These are phyloP conservation scores for Metarhizium brunneum DNA, from an alignment of 2,329 filamentous ascomycete genomes.

Conservation along the genomic window DNA sequence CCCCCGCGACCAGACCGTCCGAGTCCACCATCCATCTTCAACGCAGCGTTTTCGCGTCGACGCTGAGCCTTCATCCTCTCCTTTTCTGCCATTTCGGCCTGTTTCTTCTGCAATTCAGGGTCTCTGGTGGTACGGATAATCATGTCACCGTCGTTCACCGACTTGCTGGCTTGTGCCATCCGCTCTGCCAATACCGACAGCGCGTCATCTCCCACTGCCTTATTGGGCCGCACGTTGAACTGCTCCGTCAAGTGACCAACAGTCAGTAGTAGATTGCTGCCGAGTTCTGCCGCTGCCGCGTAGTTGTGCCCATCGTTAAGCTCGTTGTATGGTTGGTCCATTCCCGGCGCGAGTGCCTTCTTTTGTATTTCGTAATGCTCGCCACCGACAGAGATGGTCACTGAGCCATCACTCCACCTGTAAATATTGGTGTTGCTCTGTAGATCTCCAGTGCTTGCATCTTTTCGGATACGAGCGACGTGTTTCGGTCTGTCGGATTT, in stretches of 20 bases:
- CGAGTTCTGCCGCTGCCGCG: constrained; percentile 60
- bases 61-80: constrained; percentile 60
- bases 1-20: constrained; percentile 42
- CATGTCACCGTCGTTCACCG: constrained; percentile 48
- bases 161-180: constrained; percentile 54
- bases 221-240: constrained; percentile 58
- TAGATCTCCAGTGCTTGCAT: constrained; percentile 54
- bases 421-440: constrained; percentile 69
- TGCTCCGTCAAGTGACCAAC: constrained; percentile 70
- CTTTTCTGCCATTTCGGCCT: constrained; percentile 66
- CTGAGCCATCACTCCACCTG: constrained; percentile 70
- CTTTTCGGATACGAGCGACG: constrained; percentile 60
- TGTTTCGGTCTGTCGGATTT: constrained; percentile 48
- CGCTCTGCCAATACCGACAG: constrained; percentile 58
- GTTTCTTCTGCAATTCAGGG: constrained; percentile 64
- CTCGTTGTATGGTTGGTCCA: constrained; percentile 52
- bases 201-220: constrained; percentile 61
- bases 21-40: constrained; percentile 52
- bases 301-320: constrained; percentile 68
- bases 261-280: constrained; percentile 58
- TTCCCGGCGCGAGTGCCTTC: constrained; percentile 57
- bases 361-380: constrained; percentile 67
- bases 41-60: constrained; percentile 57
- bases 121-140: constrained; percentile 64
- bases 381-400: constrained; percentile 65